Evolutionary conservation across 2,329 filamentous ascomycete genomes (phyloP).

Genomic region (Alternaria atra): DNA sequence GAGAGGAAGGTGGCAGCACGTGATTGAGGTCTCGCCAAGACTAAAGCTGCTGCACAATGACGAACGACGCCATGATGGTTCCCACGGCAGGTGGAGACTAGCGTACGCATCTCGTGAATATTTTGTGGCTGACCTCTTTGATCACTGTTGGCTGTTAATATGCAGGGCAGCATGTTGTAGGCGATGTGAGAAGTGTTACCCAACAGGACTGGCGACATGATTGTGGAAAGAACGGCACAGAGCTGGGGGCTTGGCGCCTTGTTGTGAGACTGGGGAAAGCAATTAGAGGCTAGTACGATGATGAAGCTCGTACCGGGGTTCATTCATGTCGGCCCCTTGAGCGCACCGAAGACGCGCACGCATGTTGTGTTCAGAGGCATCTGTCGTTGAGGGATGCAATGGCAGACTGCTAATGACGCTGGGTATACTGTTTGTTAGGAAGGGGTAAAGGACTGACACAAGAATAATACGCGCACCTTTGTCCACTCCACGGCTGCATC

Average conservation of each 20-base stretch:
- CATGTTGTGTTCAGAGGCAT: neutral
- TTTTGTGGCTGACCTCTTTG: neutral
- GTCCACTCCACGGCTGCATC: neutral
- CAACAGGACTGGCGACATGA: neutral
- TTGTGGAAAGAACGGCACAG: neutral
- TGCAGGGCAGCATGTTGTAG: neutral
- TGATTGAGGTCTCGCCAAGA: neutral
- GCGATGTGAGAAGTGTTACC: neutral
- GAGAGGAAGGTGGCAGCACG: slow-evolving; percentile 9
- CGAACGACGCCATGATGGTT: slow-evolving; percentile 12
- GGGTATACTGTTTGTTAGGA: neutral
- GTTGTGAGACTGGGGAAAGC: slow-evolving; percentile 2
- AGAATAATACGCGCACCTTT: neutral
- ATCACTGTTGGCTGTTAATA: neutral
- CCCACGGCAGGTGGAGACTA: slow-evolving; percentile 16
- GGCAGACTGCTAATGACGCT: neutral
- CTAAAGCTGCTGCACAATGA: slow-evolving; percentile 21
- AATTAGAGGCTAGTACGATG: neutral
- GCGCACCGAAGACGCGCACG: neutral
- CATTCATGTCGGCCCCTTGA: slow-evolving; percentile 1
- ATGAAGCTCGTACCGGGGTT: neutral
- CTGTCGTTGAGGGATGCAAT: neutral
- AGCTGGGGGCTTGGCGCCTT: neutral
- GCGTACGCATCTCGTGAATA: slow-evolving; percentile 2
- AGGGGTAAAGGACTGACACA: neutral